Base-by-base conservation (phyloP, 1,284 basidiomycete species). In the Cutaneotrichosporon sp. region DNA sequence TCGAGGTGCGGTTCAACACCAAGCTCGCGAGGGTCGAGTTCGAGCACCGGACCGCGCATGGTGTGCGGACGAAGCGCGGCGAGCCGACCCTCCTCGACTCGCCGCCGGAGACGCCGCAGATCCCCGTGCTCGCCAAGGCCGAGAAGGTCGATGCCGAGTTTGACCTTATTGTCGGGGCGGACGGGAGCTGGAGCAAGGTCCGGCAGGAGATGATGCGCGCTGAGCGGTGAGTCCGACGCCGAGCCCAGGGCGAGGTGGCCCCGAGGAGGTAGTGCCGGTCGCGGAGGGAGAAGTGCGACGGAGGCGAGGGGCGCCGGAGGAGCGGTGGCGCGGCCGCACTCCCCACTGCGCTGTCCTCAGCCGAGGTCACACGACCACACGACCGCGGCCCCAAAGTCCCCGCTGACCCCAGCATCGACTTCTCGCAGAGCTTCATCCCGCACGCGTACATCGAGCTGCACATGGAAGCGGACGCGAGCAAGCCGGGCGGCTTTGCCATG, bases 371-470 rank as follows among this genome's bases (percentile, higher is more conserved):
- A 10, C 33, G 14, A 16, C 18, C 9, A n/a, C 24, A n/a, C n/a
- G n/a, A n/a, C n/a, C n/a, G n/a, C n/a, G n/a, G n/a, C n/a, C n/a
- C 5, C 38, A 8, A 6, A 42, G 14, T n/a, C 13, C 8, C 16
- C n/a, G 25, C 62, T 64, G 14, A 70, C 42, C 29, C 31, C 75
- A 93, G 93, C 79, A 91, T 97, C 88, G 86, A 97, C 83, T 97
- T 89, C 81, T 86, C 89, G 72, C 94, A 98, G 80, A 87, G 89
- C 76, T 98, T 95, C 81, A 93, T 98, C 75, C 88, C 88, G 63
- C 92, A 97, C 75, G 92, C 93, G 72, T 99, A 99, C 81, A 84
- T 98, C 71, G 95, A 99, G 83, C 86, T 99, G 58, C 92, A 89
- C 81, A 94, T 99, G 85, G 92, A 93, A 67, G 84, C 94, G 71